Evolutionary conservation across 2,329 filamentous ascomycete species (phyloP).

Genomic region (Pestalotiopsis sp.): DNA sequence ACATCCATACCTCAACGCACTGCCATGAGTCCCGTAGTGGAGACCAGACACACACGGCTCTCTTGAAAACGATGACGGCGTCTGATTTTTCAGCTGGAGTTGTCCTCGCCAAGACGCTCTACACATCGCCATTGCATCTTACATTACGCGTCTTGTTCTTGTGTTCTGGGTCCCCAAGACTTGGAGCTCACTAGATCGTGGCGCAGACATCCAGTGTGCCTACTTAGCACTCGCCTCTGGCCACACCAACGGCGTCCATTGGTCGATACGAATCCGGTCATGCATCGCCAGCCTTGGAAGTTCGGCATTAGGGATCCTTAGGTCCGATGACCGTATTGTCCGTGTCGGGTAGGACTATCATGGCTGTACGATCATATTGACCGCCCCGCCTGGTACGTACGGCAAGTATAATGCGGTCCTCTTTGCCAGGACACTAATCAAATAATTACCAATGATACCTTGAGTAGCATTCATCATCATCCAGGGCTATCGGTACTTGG

Average conservation of each 20-base stretch:
- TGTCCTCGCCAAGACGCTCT: too few relatives aligned
- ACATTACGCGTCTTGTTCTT: background rate
- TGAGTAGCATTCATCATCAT: too few relatives aligned
- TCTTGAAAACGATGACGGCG: too few relatives aligned
- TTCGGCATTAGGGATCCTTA: background rate
- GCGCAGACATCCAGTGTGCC: background rate
- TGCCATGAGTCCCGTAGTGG: too few relatives aligned
- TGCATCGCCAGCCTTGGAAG: background rate
- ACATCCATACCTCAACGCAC: too few relatives aligned
- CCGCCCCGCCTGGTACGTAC: background rate
- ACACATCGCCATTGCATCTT: background rate
- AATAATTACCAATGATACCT: too few relatives aligned
- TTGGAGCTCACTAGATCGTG: background rate
- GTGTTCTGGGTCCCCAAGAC: background rate
- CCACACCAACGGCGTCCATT: background rate
- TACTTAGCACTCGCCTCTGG: background rate
- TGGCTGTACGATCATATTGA: background rate
- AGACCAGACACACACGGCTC: too few relatives aligned
- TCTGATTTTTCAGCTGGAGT: too few relatives aligned
- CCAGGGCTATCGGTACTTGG: background rate
- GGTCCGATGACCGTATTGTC: background rate
- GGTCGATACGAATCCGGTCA: background rate
- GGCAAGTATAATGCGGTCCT: background rate
- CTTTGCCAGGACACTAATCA: too few relatives aligned
- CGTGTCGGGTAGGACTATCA: background rate